phyloP scores from a whole-genome alignment of 2,329 filamentous ascomycete species.

The Pleomassaria siparia region DNA sequence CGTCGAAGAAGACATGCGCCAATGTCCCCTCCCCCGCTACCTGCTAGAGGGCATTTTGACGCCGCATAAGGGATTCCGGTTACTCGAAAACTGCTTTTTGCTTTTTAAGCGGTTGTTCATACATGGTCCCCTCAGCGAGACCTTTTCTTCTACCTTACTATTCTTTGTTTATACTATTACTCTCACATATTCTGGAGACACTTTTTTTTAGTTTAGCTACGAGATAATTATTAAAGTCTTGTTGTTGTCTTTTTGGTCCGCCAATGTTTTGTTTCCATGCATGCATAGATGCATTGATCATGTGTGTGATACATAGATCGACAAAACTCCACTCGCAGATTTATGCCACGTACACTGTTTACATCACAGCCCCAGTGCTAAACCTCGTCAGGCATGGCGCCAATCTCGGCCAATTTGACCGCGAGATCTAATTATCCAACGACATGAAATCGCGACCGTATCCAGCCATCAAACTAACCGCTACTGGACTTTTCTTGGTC shows the following conservation, averaged over 20 bases:
- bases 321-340: not conserved
- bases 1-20: slow-evolving; percentile 34
- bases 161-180: not conserved
- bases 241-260: not conserved
- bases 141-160: not conserved
- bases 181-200: not conserved
- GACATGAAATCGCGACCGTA: slow-evolving; percentile 64
- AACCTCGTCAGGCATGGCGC: too few species aligned
- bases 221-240: not conserved
- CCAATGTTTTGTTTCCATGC: not conserved
- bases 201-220: not conserved
- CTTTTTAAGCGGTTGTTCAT: not conserved
- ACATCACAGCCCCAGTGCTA: too few species aligned
- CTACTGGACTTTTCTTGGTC: slow-evolving; percentile 58
- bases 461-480: slow-evolving; percentile 59
- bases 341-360: too few species aligned
- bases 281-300: too few species aligned
- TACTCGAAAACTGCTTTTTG: not conserved
- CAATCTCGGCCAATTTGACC: too few species aligned
- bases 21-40: slow-evolving; percentile 31
- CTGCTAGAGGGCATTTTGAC: not conserved
- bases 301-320: too few species aligned
- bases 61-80: not conserved
- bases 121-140: not conserved
- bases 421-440: too few species aligned